A percentile compares a stretch with the other conserved stretches of the same genome.
These are phyloP conservation scores for Suhomyces choctaworum DNA, from an alignment of 1,139 yeast species.

Conservation along the genomic window DNA sequence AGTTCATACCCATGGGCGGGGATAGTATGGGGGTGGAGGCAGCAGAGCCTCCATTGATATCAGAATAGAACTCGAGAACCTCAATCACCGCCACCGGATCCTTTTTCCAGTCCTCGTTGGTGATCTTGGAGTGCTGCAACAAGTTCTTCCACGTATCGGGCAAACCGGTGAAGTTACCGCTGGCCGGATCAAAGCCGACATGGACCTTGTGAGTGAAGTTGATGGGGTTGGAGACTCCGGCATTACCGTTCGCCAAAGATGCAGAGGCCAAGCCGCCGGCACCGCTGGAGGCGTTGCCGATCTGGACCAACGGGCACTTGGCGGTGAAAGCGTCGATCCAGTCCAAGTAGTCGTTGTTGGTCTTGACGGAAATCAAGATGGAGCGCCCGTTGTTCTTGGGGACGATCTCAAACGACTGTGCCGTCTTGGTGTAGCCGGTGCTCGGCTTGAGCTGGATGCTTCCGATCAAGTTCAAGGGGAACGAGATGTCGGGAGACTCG, in stretches of 20 bases:
- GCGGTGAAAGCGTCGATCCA: conserved; percentile 92
- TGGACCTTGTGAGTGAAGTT: conserved; percentile 72
- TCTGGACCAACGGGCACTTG: conserved; percentile 68
- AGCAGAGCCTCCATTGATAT: conserved; percentile 41
- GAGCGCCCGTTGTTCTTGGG: conserved; percentile 62
- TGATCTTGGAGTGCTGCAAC: conserved; percentile 73
- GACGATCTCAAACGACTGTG: conserved; percentile 73
- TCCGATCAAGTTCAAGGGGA: conserved; percentile 43
- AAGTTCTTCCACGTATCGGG: conserved; percentile 80
- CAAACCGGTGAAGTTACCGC: conserved; percentile 74
- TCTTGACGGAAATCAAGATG: conserved; percentile 71
- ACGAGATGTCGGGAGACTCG: conserved; percentile 39
- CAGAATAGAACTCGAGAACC: conserved; percentile 81
- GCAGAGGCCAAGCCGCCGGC: conserved; percentile 10
- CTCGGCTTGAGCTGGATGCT: conserved; percentile 42
- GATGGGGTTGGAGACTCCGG: conserved; percentile 77
- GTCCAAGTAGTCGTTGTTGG: conserved; percentile 76
- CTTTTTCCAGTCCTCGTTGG: conserved; percentile 80
- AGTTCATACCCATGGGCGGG: conserved; percentile 20
- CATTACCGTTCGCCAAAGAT: conserved; percentile 38
- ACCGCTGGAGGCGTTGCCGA: conserved; percentile 26
- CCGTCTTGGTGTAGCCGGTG: conserved; percentile 51
- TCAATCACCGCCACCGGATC: conserved; percentile 88
- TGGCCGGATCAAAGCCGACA: conserved; percentile 64
- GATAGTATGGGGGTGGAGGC: conserved; percentile 32